These are phyloP conservation scores for Aspergillus kassunensis DNA, from an alignment of 495 filamentous ascomycete genomes.

Conservation along the genomic window DNA sequence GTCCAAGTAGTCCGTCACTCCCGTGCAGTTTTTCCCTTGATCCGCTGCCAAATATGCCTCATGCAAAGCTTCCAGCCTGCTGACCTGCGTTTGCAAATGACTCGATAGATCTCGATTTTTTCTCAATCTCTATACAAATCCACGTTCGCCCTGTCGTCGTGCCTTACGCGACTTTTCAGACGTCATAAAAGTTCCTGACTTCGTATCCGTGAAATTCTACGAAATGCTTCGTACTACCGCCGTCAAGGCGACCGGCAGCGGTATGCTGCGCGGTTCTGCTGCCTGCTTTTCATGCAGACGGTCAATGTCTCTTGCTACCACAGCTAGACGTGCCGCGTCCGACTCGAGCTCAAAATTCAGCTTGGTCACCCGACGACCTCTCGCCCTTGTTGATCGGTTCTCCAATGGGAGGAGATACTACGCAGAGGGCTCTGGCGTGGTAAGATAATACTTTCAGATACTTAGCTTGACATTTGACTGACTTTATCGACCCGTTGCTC, in stretches of 20 bases:
- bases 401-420: conserved; percentile 44
- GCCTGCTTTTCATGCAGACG: conserved; percentile 42
- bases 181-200: conserved; percentile 7
- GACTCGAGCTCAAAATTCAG: conserved; percentile 43
- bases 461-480: conserved; percentile 19
- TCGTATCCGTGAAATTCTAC: conserved; percentile 28
- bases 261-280: conserved; percentile 50
- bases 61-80: conserved; percentile 27
- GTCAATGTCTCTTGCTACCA: conserved; percentile 45
- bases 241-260: conserved; percentile 46
- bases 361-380: conserved; percentile 40
- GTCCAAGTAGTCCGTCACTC: conserved; percentile 16
- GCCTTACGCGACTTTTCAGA: neutral
- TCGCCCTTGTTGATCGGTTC: conserved; percentile 38
- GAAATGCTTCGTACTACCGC: conserved; percentile 45
- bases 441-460: conserved; percentile 21
- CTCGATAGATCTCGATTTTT: conserved; percentile 8
- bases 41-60: conserved; percentile 31
- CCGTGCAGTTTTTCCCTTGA: conserved; percentile 29
- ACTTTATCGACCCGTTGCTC: conserved; percentile 5
- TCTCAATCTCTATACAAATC: neutral
- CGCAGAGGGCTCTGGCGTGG: conserved; percentile 46
- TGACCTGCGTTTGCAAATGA: conserved; percentile 8
- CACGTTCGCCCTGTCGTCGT: neutral
- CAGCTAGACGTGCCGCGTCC: conserved; percentile 34